These are phyloP conservation scores for Polymyxa betae DNA, from an alignment of 208 protist species.

Conservation along the genomic window DNA sequence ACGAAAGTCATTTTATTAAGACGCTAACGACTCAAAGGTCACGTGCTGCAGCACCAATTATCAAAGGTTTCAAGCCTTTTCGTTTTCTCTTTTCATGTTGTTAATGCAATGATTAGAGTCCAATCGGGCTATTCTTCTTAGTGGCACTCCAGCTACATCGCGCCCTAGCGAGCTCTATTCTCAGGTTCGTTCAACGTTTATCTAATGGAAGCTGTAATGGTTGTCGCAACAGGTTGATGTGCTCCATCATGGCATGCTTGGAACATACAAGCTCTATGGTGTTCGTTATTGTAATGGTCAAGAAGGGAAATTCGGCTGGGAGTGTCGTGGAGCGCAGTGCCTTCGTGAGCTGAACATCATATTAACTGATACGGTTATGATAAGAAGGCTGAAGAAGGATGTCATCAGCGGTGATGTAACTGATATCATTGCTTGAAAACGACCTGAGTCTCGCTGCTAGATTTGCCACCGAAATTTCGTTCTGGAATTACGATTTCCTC, in stretches of 20 bases:
- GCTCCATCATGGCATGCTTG: background rate
- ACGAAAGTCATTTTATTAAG: conserved; percentile 68
- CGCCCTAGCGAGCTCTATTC: conserved; percentile 64
- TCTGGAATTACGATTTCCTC: background rate
- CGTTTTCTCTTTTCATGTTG: background rate
- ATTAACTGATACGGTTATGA: background rate
- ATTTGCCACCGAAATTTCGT: conserved; percentile 28
- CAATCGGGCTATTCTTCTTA: conserved; percentile 61
- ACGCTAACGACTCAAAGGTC: conserved; percentile 60
- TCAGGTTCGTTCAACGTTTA: conserved; percentile 13
- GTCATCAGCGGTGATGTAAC: background rate
- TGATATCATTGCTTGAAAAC: background rate
- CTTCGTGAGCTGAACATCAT: conserved; percentile 23
- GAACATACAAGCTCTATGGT: background rate
- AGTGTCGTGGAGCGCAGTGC: background rate
- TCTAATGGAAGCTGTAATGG: background rate
- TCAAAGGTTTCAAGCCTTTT: conserved; percentile 25
- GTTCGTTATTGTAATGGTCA: conserved; percentile 18
- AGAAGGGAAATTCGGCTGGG: background rate
- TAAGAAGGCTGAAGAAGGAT: conserved; percentile 49
- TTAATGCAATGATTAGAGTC: background rate
- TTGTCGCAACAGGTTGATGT: background rate
- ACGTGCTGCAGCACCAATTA: conserved; percentile 57
- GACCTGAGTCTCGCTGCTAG: background rate
- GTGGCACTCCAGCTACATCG: conserved; percentile 62